Evolutionary conservation across 2,329 filamentous ascomycete species (phyloP), one percentile per base, ranked within the genome.

Genomic region (Geosmithia putterillii): DNA sequence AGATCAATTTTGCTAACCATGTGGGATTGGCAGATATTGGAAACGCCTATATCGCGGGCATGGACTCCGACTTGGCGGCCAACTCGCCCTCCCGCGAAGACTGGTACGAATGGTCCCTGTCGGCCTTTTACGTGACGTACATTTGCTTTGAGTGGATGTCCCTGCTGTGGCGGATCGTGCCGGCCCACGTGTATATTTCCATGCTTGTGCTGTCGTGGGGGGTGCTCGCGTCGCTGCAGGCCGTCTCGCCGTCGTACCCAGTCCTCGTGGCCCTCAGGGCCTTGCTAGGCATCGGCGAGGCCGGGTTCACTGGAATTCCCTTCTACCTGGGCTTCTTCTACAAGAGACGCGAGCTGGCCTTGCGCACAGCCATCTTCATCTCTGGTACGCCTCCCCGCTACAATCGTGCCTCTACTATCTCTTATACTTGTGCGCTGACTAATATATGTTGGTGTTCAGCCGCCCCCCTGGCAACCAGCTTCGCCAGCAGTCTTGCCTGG

Each of bases 311-410:
- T 0, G 76, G 77, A 3, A 70, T 81, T 34, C 78, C 78, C 0
- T 75, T 77, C 46, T 82, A 80, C 50, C 60, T 81, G 25, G 78
- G 74, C 15, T 79, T 79, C 59, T 81, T 81, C 58, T 81, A 74
- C 57, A 73, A 69, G 52, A 61, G 74, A 32, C 64, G 75, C 38
- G 90, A 96, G 59, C 67, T 95, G 28, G 90, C 89, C 1, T 82
- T 92, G 47, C 71, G 89, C 34, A 92, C 85, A 0, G 89, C 87
- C 19, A 72, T 94, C 2, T 94, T 95, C 61, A 81, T 95, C 43
- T 88, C 86, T 1, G 86, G 68, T 71, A 54, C 40, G 61, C 55
- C 6, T 19, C 22, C 14, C 14, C 18, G 28, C 7, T 32, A n/a
- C n/a, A n/a, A n/a, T n/a, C n/a, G n/a, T n/a, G n/a, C n/a, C n/a